phyloP scores from a whole-genome alignment of 352 stramenopile species.

The Globisporangium camurandrum region DNA sequence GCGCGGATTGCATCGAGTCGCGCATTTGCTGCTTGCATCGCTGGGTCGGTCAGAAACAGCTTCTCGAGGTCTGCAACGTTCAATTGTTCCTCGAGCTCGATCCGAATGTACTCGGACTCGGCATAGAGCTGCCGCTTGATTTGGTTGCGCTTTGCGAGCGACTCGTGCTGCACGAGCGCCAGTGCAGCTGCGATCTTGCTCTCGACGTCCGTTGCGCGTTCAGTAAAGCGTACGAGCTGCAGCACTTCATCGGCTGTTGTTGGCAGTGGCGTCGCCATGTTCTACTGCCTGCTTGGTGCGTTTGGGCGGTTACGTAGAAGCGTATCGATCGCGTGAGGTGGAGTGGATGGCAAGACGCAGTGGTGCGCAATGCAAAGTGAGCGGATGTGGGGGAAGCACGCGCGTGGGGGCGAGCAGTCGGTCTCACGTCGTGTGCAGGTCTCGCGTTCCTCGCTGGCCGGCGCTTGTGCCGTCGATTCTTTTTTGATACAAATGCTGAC shows the following conservation, averaged over 20 bases:
- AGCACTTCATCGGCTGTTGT: constrained; percentile 53
- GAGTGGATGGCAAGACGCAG: too few species aligned
- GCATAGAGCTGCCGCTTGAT: constrained; percentile 54
- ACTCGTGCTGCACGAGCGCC: constrained; percentile 22
- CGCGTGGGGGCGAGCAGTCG: too few species aligned
- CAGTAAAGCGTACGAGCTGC: constrained; percentile 39
- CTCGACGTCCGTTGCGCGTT: constrained; percentile 48
- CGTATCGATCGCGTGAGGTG: too few species aligned
- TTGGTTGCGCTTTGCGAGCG: constrained; percentile 73
- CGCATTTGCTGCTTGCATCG: constrained; percentile 40
- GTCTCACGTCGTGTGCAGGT: too few species aligned
- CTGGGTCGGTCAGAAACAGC: constrained; percentile 36
- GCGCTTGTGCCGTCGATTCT: too few species aligned
- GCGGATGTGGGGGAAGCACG: too few species aligned
- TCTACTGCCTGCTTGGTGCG: too few species aligned
- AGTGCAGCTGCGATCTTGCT: constrained; percentile 36
- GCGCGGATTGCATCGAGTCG: constrained; percentile 56
- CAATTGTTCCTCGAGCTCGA: constrained; percentile 75
- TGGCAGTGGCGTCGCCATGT: constrained; percentile 8
- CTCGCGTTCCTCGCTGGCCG: too few species aligned
- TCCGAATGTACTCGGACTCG: constrained; percentile 62
- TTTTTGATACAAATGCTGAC: too few species aligned
- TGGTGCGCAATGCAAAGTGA: too few species aligned
- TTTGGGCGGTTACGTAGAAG: too few species aligned
- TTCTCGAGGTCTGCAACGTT: constrained; percentile 56